phyloP scores from a whole-genome alignment of 495 filamentous ascomycete genomes.

The Chaetomium tenue region DNA sequence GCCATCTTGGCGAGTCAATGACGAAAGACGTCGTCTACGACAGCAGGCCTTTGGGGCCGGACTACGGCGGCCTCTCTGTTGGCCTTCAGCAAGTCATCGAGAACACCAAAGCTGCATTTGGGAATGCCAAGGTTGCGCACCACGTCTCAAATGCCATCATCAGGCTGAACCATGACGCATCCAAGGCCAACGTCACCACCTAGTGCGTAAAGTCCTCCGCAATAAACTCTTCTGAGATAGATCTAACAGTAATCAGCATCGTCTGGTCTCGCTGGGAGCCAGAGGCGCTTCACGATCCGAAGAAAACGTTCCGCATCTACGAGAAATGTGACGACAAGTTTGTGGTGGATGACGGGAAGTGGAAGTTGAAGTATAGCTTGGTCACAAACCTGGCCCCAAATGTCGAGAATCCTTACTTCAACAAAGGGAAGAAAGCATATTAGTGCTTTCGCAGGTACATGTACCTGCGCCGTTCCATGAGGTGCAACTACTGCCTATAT shows the following conservation, averaged over 20 bases:
- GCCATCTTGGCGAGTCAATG: conserved; percentile 2
- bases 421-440: neutral
- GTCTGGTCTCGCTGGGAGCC: conserved; percentile 15
- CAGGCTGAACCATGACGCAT: conserved; percentile 4
- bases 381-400: conserved; percentile 14
- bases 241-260: neutral
- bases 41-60: conserved; percentile 10
- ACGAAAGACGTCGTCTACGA: conserved; percentile 15
- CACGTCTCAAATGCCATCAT: conserved; percentile 17
- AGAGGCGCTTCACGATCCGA: conserved; percentile 11
- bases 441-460: neutral
- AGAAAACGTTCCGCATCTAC: conserved; percentile 12
- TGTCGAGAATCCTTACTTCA: conserved; percentile 20
- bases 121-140: conserved; percentile 12
- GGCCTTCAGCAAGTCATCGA: conserved; percentile 14
- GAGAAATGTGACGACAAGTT: conserved; percentile 11
- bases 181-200: conserved; percentile 16
- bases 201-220: conserved; percentile 4
- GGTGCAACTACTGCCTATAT: too few relatives aligned
- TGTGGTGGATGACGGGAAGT: conserved; percentile 14
- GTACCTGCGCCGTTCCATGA: too few relatives aligned
- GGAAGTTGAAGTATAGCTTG: conserved; percentile 16
- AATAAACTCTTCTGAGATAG: too few relatives aligned
- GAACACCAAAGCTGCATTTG: conserved; percentile 6
- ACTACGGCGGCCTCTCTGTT: conserved; percentile 17